Evolutionary conservation across 2,329 filamentous ascomycete species (phyloP), one percentile per base, ranked within the genome.

Genomic region (Ceratocystis lukuohia): DNA sequence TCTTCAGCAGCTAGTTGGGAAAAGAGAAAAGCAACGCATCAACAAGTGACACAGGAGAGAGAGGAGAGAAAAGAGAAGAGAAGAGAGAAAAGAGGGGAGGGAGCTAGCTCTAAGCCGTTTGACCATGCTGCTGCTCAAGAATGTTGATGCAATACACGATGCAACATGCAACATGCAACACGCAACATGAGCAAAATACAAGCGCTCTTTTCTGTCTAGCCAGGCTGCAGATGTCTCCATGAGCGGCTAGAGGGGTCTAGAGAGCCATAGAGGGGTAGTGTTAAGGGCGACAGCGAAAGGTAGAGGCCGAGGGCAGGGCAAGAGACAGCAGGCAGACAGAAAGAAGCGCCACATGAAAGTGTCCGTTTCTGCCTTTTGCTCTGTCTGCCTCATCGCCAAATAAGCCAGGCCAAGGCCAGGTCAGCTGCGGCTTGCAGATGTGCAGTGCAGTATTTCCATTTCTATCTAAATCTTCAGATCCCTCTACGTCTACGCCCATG

Each of bases 371-470:
- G 37, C 10, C 37, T 41, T 41, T 41, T 4, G 37, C 3, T 41
- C 10, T 41, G 37, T 41, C 37, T 41, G 37, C 37, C 37, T 20
- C 7, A 20, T 5, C 15, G 20, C 15, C 5, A 17, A 7, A n/a
- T 48, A 20, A 48, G 15, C 22, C 12, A 56, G 20, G 2, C 50
- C 5, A 8, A 28, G 20, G 25, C 20, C 12, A 5, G 48, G 12
- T 20, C 48, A 56, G 50, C 50, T 30, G 50, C 20, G 50, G 50
- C 50, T 56, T 56, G 50, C 50, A 56, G 50, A 56, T 56, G 50
- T 56, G 22, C 48, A 10, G 50, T 56, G 22, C 48, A 10, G 7
- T 20, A 25, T n/a, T 28, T 25, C 10, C 10, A 15, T 41, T 41
- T 41, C 37, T 0, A 15, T 15, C 37, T 1, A 41, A 12, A 15